These are phyloP conservation scores for Hordeum marinum DNA, from an alignment of 176 grass and related monocot genomes.

Conservation along the genomic window DNA sequence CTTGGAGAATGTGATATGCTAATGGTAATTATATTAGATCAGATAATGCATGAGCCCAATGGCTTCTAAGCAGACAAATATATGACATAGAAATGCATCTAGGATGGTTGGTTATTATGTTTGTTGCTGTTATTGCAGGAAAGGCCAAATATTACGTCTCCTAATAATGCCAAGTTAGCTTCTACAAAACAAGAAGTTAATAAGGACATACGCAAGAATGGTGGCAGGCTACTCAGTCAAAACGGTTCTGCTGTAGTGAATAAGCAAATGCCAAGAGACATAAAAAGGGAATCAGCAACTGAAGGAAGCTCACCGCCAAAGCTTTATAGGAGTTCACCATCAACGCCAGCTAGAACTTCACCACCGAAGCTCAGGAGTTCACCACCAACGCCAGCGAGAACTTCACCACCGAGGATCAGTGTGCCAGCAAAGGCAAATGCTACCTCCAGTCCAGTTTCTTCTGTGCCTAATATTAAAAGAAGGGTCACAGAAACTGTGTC, in stretches of 20 bases:
- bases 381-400: conserved; percentile 10
- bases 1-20: not conserved
- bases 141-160: conserved; percentile 38
- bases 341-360: conserved; percentile 8
- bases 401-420: conserved; percentile 21
- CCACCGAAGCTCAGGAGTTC: conserved; percentile 21
- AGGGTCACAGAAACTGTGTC: conserved; percentile 66
- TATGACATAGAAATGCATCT: not conserved
- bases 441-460: conserved; percentile 22
- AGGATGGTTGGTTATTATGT: conserved; percentile 22
- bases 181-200: conserved; percentile 52
- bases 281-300: conserved; percentile 26
- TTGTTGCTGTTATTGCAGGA: conserved; percentile 72
- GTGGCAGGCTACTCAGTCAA: conserved; percentile 24
- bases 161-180: conserved; percentile 40
- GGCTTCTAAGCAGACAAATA: conserved; percentile 1
- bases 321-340: conserved; percentile 28
- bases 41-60: not conserved
- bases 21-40: not conserved
- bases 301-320: conserved; percentile 38
- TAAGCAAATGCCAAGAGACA: conserved; percentile 37
- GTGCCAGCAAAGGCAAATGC: conserved; percentile 34
- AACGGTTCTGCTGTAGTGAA: conserved; percentile 30
- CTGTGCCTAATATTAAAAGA: conserved; percentile 47
- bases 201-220: conserved; percentile 33